Evolutionary conservation across 1,284 basidiomycete species (phyloP).

Genomic region (Stygiomarasmius scandens): DNA sequence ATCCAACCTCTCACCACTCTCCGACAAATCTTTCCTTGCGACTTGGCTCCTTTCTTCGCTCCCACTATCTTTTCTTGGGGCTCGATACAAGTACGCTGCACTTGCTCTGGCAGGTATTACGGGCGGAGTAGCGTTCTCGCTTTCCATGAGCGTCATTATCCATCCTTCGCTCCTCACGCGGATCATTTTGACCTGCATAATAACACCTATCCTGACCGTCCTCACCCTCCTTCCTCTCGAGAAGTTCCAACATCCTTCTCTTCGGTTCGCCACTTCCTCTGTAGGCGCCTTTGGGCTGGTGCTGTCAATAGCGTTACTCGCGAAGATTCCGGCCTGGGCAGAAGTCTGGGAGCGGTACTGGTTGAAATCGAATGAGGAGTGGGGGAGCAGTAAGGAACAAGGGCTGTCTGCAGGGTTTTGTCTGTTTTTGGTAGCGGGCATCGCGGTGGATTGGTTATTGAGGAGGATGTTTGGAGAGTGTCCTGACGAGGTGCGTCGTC

Average conservation of each 20-base stretch:
- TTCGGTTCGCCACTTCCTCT: conserved; percentile 54
- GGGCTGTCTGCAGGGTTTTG: conserved; percentile 60
- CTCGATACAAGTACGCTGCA: conserved; percentile 51
- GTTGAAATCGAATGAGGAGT: conserved; percentile 32
- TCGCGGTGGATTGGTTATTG: conserved; percentile 56
- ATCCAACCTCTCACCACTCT: conserved; percentile 36
- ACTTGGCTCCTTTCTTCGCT: conserved; percentile 59
- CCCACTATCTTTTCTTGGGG: conserved; percentile 47
- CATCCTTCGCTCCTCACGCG: conserved; percentile 63
- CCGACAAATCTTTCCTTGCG: conserved; percentile 54
- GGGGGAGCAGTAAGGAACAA: conserved; percentile 58
- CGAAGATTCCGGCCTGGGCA: conserved; percentile 55
- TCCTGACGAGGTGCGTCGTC: conserved; percentile 59
- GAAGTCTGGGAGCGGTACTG: conserved; percentile 65
- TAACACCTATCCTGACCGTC: conserved; percentile 41
- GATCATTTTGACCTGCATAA: conserved; percentile 50
- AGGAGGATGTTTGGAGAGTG: conserved; percentile 59
- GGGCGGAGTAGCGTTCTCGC: conserved; percentile 49
- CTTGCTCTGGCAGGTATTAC: conserved; percentile 47
- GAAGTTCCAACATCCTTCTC: conserved; percentile 44
- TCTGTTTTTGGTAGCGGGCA: conserved; percentile 52
- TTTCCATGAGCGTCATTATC: conserved; percentile 56
- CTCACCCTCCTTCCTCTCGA: conserved; percentile 49
- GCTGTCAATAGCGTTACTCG: conserved; percentile 55
- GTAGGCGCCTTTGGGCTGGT: conserved; percentile 61